Conservation (phyloP, 805 yeast species). For the Yamadazyma philogaea region DNA sequence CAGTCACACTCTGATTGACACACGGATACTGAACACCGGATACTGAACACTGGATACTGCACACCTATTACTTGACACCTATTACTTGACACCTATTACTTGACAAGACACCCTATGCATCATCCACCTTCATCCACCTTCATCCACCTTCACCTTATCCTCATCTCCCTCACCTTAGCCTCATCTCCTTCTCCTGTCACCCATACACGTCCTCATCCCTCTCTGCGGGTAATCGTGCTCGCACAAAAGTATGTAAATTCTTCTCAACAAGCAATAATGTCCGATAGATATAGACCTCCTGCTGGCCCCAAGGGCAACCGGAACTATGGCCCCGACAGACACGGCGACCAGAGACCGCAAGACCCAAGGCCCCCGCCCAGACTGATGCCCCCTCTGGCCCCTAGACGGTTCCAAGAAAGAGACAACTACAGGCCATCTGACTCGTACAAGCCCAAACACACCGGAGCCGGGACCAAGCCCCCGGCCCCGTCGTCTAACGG, state of each 20-base stretch:
- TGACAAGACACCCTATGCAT: too few species aligned
- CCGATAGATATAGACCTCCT: conserved; percentile 32
- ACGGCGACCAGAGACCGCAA: not conserved
- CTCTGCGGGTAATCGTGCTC: not conserved
- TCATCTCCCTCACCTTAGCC: too few species aligned
- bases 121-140: too few species aligned
- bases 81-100: too few species aligned
- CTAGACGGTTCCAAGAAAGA: conserved; percentile 22
- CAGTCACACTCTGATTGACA: too few species aligned
- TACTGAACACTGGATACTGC: too few species aligned
- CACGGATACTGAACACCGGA: too few species aligned
- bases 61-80: too few species aligned
- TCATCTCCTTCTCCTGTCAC: too few species aligned
- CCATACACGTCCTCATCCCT: too few species aligned
- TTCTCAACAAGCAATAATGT: conserved; percentile 20
- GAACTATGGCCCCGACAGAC: not conserved
- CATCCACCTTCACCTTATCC: too few species aligned
- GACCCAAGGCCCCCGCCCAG: not conserved
- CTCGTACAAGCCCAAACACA: conserved; percentile 12
- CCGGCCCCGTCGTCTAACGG: too few species aligned
- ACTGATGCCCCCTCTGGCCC: conserved; percentile 15
- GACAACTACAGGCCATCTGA: conserved; percentile 24
- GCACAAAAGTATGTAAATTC: not conserved
- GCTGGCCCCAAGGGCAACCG: conserved; percentile 20
- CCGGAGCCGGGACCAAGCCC: not conserved